phyloP scores from a whole-genome alignment of 1,139 yeast species.

The Candida tetrigidarum region DNA sequence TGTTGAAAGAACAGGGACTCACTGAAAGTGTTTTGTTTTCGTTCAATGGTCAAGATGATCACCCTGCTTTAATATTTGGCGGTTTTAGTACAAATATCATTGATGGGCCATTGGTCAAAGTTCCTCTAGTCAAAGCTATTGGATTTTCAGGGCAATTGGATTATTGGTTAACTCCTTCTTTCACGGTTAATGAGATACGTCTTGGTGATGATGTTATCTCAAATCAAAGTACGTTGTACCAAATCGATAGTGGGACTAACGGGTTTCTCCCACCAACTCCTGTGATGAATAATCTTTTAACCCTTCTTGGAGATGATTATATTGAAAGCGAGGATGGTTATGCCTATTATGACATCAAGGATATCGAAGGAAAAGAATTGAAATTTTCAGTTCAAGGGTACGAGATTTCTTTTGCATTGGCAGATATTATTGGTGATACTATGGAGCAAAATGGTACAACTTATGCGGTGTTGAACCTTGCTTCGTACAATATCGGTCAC shows the following conservation, averaged over 20 bases:
- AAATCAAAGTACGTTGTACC: slow-evolving; percentile 21
- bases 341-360: slow-evolving; percentile 14
- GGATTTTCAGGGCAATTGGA: slow-evolving; percentile 8
- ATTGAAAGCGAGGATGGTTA: slow-evolving; percentile 14
- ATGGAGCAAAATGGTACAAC: slow-evolving; percentile 16
- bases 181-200: slow-evolving; percentile 23
- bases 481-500: slow-evolving; percentile 20
- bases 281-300: slow-evolving; percentile 21
- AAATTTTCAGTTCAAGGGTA: slow-evolving; percentile 25
- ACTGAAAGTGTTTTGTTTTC: slow-evolving; percentile 20
- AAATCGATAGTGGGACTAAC: slow-evolving; percentile 26
- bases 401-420: slow-evolving; percentile 20
- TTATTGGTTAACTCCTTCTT: slow-evolving; percentile 19
- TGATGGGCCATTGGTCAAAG: slow-evolving; percentile 21
- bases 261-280: slow-evolving; percentile 24
- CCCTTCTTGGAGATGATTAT: slow-evolving; percentile 18
- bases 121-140: slow-evolving; percentile 20
- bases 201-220: slow-evolving; percentile 19
- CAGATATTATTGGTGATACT: slow-evolving; percentile 21
- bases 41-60: slow-evolving; percentile 18
- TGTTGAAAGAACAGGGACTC: slow-evolving; percentile 20
- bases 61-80: slow-evolving; percentile 24
- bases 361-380: slow-evolving; percentile 12
- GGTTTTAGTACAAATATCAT: slow-evolving; percentile 24
- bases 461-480: slow-evolving; percentile 20